Conservation (phyloP, 2,329 filamentous ascomycete genomes). For the Ascochyta lentis region DNA sequence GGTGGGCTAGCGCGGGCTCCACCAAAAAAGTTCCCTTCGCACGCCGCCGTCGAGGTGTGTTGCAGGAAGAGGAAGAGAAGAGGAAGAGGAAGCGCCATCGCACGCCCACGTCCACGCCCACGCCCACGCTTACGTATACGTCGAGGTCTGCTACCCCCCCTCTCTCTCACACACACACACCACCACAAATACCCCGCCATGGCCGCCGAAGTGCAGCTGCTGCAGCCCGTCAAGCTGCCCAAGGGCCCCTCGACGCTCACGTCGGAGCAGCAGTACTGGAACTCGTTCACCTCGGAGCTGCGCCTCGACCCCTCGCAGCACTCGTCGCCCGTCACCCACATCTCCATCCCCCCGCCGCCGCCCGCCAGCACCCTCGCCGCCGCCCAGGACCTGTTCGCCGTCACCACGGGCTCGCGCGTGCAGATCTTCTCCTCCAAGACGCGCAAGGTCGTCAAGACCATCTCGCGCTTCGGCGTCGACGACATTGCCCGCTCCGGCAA, state of each 20-base stretch:
- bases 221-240: slow-evolving; percentile 82
- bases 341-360: slow-evolving; percentile 69
- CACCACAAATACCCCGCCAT: slow-evolving; percentile 56
- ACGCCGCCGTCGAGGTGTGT: too few relatives aligned
- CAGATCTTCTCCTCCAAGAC: slow-evolving; percentile 94
- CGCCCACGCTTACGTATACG: too few relatives aligned
- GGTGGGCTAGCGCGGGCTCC: slow-evolving; percentile 1
- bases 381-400: slow-evolving; percentile 76
- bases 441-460: slow-evolving; percentile 89
- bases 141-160: background rate
- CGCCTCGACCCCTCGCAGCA: slow-evolving; percentile 85
- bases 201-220: slow-evolving; percentile 83
- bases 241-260: slow-evolving; percentile 82
- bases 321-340: slow-evolving; percentile 87
- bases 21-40: slow-evolving; percentile 4
- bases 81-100: too few relatives aligned
- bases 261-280: slow-evolving; percentile 96
- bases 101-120: too few relatives aligned
- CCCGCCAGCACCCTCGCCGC: slow-evolving; percentile 47
- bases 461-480: slow-evolving; percentile 80
- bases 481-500: slow-evolving; percentile 90
- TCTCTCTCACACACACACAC: background rate
- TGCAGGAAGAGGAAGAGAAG: too few relatives aligned
- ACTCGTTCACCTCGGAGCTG: slow-evolving; percentile 88
- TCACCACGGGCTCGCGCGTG: slow-evolving; percentile 91